These are phyloP conservation scores for Moniliophthora roreri DNA, from an alignment of 1,284 basidiomycete species.

Conservation along the genomic window DNA sequence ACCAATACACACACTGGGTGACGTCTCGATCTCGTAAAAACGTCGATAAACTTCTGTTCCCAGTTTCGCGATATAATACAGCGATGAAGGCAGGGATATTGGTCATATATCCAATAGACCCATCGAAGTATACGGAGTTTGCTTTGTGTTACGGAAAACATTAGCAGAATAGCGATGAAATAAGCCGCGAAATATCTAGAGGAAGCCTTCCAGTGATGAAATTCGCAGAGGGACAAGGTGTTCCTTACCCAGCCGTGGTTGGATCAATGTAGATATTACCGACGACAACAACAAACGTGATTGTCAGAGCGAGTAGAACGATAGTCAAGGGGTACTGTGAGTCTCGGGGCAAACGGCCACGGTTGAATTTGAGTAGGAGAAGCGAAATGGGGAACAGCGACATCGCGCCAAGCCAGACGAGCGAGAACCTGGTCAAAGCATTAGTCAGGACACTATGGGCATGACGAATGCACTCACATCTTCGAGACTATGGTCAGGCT, in stretches of 20 bases:
- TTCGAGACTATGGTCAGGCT: constrained; percentile 54
- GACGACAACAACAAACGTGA: constrained; percentile 48
- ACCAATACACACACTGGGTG: constrained; percentile 60
- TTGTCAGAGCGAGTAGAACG: constrained; percentile 40
- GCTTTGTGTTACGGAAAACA: constrained; percentile 52
- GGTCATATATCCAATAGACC: constrained; percentile 64
- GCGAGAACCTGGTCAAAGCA: constrained; percentile 44
- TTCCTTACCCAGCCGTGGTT: constrained; percentile 49
- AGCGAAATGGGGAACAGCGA: constrained; percentile 60
- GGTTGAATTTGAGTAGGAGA: constrained; percentile 62
- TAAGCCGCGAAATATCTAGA: constrained; percentile 65
- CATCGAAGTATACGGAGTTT: constrained; percentile 52
- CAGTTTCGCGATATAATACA: constrained; percentile 36
- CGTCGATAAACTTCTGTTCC: constrained; percentile 40
- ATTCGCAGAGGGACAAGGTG: constrained; percentile 5
- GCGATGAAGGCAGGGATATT: constrained; percentile 45
- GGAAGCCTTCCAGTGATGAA: constrained; percentile 7
- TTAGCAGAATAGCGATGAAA: constrained; percentile 43
- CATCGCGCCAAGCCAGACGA: constrained; percentile 68
- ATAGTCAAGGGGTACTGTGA: constrained; percentile 37
- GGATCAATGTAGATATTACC: constrained; percentile 64
- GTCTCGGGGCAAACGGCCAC: constrained; percentile 52
- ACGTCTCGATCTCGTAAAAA: constrained; percentile 46
- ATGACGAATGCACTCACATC: constrained; percentile 38
- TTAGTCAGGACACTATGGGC: not conserved